A percentile compares a stretch with the other conserved stretches of the same genome.
These are phyloP conservation scores for Nyssa sinensis DNA, from an alignment of 148 eudicot species.

Conservation along the genomic window DNA sequence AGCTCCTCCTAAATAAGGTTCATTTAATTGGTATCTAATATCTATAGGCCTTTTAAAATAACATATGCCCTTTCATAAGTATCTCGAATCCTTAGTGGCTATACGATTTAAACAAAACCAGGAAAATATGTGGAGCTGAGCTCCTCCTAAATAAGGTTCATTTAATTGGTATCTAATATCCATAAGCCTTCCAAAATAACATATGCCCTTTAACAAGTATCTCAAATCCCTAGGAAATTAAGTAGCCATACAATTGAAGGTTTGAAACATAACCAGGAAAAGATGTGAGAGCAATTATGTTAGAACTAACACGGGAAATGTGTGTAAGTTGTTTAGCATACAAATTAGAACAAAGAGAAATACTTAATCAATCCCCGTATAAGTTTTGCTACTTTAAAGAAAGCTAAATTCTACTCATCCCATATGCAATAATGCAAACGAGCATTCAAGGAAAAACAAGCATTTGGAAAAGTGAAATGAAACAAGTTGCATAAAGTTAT, in stretches of 20 bases:
- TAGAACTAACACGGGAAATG: not conserved
- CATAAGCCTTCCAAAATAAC: not conserved
- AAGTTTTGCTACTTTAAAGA: not conserved
- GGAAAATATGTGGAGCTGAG: too few relatives aligned
- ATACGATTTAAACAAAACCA: too few relatives aligned
- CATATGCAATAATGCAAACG: not conserved
- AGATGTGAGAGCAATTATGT: not conserved
- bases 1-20: not conserved
- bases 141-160: not conserved
- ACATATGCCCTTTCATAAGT: not conserved
- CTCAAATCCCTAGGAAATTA: too few relatives aligned
- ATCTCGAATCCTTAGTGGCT: too few relatives aligned
- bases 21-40: not conserved
- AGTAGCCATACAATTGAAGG: too few relatives aligned
- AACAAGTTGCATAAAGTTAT: conserved; percentile 5
- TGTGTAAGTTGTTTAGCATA: too few relatives aligned
- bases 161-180: not conserved
- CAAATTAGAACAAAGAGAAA: not conserved
- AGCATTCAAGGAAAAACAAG: not conserved
- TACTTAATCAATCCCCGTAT: not conserved
- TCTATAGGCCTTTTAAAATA: not conserved
- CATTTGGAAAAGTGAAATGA: not conserved
- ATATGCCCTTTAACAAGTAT: conserved; percentile 1
- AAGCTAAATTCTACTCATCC: not conserved
- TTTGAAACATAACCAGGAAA: not conserved